Percentiles rank a stretch among this genome's conserved stretches.
These are phyloP conservation scores for Daldinia vernicosa DNA, from an alignment of 495 filamentous ascomycete species.

Conservation along the genomic window DNA sequence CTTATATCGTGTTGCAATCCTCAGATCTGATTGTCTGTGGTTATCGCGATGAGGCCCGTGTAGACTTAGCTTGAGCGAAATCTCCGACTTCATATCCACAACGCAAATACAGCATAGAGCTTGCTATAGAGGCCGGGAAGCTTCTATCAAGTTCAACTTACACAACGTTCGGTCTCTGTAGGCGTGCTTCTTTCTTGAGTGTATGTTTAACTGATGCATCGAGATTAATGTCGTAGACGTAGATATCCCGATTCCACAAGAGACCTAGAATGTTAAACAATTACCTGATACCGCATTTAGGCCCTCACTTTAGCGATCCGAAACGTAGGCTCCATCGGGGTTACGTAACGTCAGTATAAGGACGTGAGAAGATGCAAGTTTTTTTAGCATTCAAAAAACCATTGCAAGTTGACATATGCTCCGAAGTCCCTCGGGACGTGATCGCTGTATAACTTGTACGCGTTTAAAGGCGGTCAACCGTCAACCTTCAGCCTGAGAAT, in stretches of 20 bases:
- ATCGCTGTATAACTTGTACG: neutral
- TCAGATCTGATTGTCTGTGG: constrained; percentile 24
- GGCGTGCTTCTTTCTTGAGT: neutral
- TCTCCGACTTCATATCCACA: neutral
- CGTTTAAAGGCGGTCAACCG: constrained; percentile 1
- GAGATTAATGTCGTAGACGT: neutral
- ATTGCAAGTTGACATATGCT: constrained; percentile 7
- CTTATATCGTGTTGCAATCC: constrained; percentile 16
- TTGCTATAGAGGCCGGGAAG: neutral
- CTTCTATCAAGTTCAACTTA: neutral
- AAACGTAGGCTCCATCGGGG: constrained; percentile 5
- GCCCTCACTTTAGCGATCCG: neutral
- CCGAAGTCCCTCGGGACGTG: neutral
- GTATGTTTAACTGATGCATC: neutral
- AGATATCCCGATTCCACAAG: constrained; percentile 13
- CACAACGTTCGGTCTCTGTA: neutral
- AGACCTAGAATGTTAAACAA: neutral
- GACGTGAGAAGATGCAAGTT: neutral
- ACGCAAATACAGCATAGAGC: neutral
- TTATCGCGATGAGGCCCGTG: constrained; percentile 27
- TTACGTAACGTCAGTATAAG: neutral
- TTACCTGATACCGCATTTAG: constrained; percentile 5
- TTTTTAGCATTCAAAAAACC: neutral
- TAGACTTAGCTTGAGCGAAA: constrained; percentile 8
- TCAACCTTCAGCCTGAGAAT: constrained; percentile 3